Conservation (phyloP, 192 early-diverging fungal species). For the Coemansia sp. region DNA sequence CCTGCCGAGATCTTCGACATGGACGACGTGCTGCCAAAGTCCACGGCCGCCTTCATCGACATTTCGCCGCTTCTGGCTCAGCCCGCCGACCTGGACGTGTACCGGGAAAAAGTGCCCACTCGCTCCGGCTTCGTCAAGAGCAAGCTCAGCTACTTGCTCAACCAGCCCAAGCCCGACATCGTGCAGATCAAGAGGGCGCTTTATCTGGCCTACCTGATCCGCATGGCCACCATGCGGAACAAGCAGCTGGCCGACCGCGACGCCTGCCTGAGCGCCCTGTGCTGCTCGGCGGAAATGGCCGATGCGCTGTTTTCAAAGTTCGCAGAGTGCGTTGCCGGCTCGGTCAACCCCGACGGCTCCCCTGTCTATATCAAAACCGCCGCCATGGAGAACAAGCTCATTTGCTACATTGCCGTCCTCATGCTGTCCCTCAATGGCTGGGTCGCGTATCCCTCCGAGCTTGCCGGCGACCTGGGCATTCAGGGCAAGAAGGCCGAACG, state of each 20-base stretch:
- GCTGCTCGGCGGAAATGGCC: constrained; percentile 56
- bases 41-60: constrained; percentile 64
- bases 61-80: constrained; percentile 55
- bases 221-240: constrained; percentile 56
- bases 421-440: constrained; percentile 72
- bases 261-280: constrained; percentile 39
- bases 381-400: constrained; percentile 68
- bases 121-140: constrained; percentile 35
- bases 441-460: constrained; percentile 57
- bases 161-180: constrained; percentile 29
- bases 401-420: constrained; percentile 72
- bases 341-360: constrained; percentile 44
- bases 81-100: constrained; percentile 39
- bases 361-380: constrained; percentile 56
- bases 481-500: constrained; percentile 32
- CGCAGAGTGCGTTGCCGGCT: constrained; percentile 59
- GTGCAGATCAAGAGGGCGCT: constrained; percentile 56
- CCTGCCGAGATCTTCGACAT: constrained; percentile 79
- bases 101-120: constrained; percentile 15
- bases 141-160: constrained; percentile 35
- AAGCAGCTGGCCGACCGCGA: constrained; percentile 54
- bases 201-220: constrained; percentile 78
- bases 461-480: constrained; percentile 66
- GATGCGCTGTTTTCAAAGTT: constrained; percentile 61
- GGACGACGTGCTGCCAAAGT: constrained; percentile 65